Evolutionary conservation across 1,284 basidiomycete genomes (phyloP), one percentile per base, ranked within the genome.

Genomic region (Meira nashicola): DNA sequence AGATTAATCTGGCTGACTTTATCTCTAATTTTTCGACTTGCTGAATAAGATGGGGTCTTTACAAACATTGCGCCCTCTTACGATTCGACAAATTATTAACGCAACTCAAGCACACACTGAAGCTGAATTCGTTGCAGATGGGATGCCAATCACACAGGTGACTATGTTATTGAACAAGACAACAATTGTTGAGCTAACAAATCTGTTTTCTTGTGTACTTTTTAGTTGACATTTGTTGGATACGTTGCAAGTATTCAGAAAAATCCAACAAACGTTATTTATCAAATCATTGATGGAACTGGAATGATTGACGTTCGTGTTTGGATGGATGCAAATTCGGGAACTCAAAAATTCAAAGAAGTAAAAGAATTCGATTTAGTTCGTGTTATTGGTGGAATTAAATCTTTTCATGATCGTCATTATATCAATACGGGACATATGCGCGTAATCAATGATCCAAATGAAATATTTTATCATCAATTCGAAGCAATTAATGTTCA

Each of bases 361-460:
- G 9, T 59, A 64, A 92, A 91, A 51, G 86, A 89, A 78, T 83
- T 86, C 48, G 82, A 82, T 40, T 93, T 89, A 76, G 86, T 94
- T 40, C 86, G 89, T n/a, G 85, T 95, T 23, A 84, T 89, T 39
- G 95, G 94, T n/a, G 83, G 83, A n/a, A 80, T 97, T 67, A 96
- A 96, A 79, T 83, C 83, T 7, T 96, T 95, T 79, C 85, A 86
- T 44, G 86, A 84, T 68, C 93, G 90, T 79, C 83, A 86, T 70
- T 84, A 87, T 66, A 85, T 96, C 65, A 85, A 87, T 28, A 63
- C 69, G 2, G 72, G 66, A 0, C 67, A 73, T 56, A 70, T 76
- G 43, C 58, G 67, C 14, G 81, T 82, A 4, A 80, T 89, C 43
- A 83, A 81, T 33, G 88, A 94, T 74, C 81, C 83, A 41, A 86